Conservation (phyloP, 2,329 filamentous ascomycete species). For the Dactylonectria macrodidyma region DNA sequence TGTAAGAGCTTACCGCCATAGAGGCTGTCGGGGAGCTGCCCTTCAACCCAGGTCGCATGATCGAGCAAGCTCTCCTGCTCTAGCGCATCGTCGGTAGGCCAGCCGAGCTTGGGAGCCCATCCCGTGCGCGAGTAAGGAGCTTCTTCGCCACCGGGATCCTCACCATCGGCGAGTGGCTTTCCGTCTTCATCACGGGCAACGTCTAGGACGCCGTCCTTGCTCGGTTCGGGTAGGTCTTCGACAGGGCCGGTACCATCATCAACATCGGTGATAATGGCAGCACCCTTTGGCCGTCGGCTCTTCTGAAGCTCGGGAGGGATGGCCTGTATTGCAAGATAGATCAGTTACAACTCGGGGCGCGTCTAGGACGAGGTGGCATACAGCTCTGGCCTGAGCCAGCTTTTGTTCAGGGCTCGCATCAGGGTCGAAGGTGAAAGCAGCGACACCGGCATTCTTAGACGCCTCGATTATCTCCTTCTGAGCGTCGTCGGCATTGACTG, state of each 20-base stretch:
- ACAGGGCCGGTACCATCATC: conserved; percentile 78
- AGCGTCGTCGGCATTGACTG: conserved; percentile 78
- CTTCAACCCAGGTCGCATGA: conserved; percentile 89
- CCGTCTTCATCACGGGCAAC: conserved; percentile 65
- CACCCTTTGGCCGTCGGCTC: conserved; percentile 66
- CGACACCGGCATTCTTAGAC: conserved; percentile 82
- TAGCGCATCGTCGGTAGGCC: conserved; percentile 70
- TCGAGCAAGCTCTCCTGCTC: conserved; percentile 82
- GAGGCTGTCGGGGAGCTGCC: conserved; percentile 87
- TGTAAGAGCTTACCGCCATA: conserved; percentile 78
- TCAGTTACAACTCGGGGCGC: conserved; percentile 27
- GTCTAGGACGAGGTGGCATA: conserved; percentile 60
- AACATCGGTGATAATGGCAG: conserved; percentile 84
- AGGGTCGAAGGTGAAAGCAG: conserved; percentile 90
- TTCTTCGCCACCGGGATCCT: conserved; percentile 68
- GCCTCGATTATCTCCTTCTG: conserved; percentile 83
- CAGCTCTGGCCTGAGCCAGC: conserved; percentile 81
- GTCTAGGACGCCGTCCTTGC: conserved; percentile 77
- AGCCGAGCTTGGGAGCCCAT: conserved; percentile 91
- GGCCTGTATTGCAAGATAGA: conserved; percentile 46
- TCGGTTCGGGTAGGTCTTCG: conserved; percentile 84
- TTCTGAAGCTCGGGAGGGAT: conserved; percentile 56
- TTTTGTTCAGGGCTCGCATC: conserved; percentile 89
- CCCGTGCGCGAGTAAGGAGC: conserved; percentile 72
- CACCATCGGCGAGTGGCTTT: conserved; percentile 64